phyloP scores from a whole-genome alignment of 1,284 basidiomycete species.

The Inonotus hispidus region DNA sequence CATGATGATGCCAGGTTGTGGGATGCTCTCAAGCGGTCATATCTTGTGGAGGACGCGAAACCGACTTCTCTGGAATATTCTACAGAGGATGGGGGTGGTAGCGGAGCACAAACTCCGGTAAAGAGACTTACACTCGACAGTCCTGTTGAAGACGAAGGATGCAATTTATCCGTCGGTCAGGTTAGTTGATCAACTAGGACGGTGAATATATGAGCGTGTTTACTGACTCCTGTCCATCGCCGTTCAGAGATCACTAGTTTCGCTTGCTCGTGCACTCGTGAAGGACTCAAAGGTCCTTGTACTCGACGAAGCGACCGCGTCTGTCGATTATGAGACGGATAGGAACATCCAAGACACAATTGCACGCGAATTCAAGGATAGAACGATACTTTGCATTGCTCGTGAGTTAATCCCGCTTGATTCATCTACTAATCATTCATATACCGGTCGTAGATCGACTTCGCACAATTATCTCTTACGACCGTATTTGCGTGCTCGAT shows the following conservation, averaged over 20 bases:
- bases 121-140: constrained; percentile 76
- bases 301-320: constrained; percentile 76
- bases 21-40: constrained; percentile 78
- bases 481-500: constrained; percentile 73
- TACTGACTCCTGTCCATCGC: background rate
- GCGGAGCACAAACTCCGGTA: constrained; percentile 37
- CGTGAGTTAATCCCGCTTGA: constrained; percentile 37
- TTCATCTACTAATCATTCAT: background rate
- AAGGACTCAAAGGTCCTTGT: constrained; percentile 74
- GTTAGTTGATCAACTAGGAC: constrained; percentile 28
- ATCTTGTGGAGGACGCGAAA: constrained; percentile 54
- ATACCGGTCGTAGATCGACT: constrained; percentile 47
- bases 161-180: constrained; percentile 73
- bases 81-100: constrained; percentile 23
- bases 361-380: constrained; percentile 70
- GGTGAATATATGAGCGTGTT: background rate
- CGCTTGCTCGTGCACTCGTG: constrained; percentile 76
- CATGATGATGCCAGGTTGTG: constrained; percentile 74
- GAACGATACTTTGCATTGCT: constrained; percentile 78
- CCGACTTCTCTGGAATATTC: constrained; percentile 18
- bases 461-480: constrained; percentile 71
- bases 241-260: constrained; percentile 67
- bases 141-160: constrained; percentile 80
- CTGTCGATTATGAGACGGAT: constrained; percentile 81
- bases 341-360: constrained; percentile 85